A percentile compares a stretch with the other conserved stretches of the same genome.
Conservation (phyloP, 2,329 filamentous ascomycete genomes). For the Neocatenulostroma microsporum region DNA sequence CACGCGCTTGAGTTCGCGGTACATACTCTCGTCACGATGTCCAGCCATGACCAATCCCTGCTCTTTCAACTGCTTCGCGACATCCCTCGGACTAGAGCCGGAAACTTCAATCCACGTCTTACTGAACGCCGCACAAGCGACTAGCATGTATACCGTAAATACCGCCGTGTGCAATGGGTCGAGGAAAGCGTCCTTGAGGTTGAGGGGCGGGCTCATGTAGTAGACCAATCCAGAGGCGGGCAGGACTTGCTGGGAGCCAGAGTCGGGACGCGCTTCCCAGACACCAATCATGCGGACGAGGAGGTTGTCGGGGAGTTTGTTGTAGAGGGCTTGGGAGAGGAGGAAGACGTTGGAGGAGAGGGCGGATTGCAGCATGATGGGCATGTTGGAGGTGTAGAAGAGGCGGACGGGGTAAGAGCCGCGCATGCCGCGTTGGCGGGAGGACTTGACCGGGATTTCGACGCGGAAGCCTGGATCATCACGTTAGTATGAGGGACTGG, state of each 20-base stretch:
- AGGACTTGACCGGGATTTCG: constrained; percentile 99
- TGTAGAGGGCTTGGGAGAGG: constrained; percentile 99
- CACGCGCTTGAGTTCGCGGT: constrained; percentile 99
- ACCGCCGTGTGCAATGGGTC: constrained; percentile 94
- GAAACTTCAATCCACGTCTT: constrained; percentile 99
- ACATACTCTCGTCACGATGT: constrained; percentile 99
- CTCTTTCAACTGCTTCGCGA: constrained; percentile 99
- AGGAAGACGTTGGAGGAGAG: constrained; percentile 99
- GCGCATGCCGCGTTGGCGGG: constrained; percentile 95
- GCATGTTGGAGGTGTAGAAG: constrained; percentile 99
- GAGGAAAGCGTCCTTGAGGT: constrained; percentile 92
- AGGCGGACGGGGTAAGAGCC: constrained; percentile 97
- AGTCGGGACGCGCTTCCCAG: constrained; percentile 96
- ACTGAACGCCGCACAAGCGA: constrained; percentile 95
- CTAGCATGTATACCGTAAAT: constrained; percentile 96
- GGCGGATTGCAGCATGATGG: constrained; percentile 99
- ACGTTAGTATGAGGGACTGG: constrained; percentile 1
- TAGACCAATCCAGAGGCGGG: constrained; percentile 91
- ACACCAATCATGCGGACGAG: constrained; percentile 95
- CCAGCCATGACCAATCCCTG: constrained; percentile 99
- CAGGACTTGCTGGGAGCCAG: constrained; percentile 89
- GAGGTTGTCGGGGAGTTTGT: constrained; percentile 97
- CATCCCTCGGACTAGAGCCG: constrained; percentile 91
- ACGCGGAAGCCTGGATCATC: constrained; percentile 88
- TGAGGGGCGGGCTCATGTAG: constrained; percentile 98